Evolutionary conservation across 805 yeast species (phyloP).

Genomic region (Metschnikowia dekortorum): DNA sequence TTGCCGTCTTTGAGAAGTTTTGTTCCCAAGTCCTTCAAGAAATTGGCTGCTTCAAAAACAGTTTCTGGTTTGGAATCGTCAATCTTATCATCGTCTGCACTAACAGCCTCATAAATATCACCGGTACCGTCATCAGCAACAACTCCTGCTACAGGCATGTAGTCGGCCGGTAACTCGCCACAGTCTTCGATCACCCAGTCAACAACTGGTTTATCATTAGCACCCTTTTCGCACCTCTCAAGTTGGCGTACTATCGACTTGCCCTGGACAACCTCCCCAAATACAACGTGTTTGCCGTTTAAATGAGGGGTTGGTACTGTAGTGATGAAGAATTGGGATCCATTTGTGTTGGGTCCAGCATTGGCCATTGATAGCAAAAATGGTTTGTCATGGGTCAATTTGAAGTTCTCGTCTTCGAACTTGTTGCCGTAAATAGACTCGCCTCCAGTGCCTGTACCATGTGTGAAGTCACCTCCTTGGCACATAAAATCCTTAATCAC

Average conservation of each 20-base stretch:
- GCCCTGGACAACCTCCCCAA: constrained; percentile 82
- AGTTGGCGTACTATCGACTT: constrained; percentile 74
- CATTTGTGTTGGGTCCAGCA: constrained; percentile 97
- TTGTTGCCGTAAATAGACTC: constrained; percentile 76
- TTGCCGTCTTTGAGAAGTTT: constrained; percentile 65
- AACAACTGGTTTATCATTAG: constrained; percentile 63
- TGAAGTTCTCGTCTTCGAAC: constrained; percentile 88
- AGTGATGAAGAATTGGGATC: constrained; percentile 95
- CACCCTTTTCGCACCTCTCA: constrained; percentile 65
- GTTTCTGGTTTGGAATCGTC: constrained; percentile 56
- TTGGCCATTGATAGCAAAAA: constrained; percentile 96
- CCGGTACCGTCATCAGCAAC: constrained; percentile 75
- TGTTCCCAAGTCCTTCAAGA: constrained; percentile 76
- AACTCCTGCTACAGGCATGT: constrained; percentile 42
- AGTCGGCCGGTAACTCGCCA: constrained; percentile 69
- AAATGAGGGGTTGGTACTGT: constrained; percentile 85
- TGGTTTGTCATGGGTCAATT: constrained; percentile 70
- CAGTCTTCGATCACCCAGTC: constrained; percentile 73
- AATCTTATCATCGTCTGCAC: constrained; percentile 69
- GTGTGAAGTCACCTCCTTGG: constrained; percentile 81
- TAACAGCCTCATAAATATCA: constrained; percentile 70
- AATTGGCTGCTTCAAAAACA: constrained; percentile 61
- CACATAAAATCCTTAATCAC: constrained; percentile 87
- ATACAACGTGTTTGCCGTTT: constrained; percentile 93
- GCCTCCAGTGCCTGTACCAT: constrained; percentile 91